These are phyloP conservation scores for Cyclostephanos invisitatus DNA, from an alignment of 108 stramenopile species.

Conservation along the genomic window DNA sequence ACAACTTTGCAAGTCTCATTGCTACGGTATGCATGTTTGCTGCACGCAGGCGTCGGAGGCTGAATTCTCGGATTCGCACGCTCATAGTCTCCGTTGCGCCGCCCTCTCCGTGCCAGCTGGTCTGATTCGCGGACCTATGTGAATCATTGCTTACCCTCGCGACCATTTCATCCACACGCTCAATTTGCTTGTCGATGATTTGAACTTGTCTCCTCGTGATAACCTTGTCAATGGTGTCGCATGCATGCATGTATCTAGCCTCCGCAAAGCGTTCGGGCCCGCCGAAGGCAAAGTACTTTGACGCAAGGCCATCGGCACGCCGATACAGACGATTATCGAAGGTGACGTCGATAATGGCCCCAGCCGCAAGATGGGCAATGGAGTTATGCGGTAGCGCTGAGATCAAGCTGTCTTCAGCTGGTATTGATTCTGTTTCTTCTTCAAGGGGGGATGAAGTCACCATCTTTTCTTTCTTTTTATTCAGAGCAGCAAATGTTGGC, in stretches of 20 bases:
- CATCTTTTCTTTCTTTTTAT: slow-evolving; percentile 1
- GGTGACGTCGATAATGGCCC: slow-evolving; percentile 63
- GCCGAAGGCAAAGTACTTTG: slow-evolving; percentile 57
- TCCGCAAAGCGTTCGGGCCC: slow-evolving; percentile 67
- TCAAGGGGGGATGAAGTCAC: background rate
- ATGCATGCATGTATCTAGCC: slow-evolving; percentile 73
- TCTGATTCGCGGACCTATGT: background rate
- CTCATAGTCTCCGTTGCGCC: slow-evolving; percentile 22
- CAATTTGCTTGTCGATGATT: slow-evolving; percentile 72
- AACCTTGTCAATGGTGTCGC: slow-evolving; percentile 71
- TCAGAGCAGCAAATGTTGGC: background rate
- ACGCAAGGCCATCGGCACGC: slow-evolving; percentile 65
- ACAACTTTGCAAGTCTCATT: slow-evolving; percentile 56
- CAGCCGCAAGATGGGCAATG: slow-evolving; percentile 42
- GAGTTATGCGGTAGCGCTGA: slow-evolving; percentile 23
- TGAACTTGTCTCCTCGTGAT: slow-evolving; percentile 52
- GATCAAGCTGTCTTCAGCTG: background rate
- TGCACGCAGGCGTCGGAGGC: slow-evolving; percentile 52
- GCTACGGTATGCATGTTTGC: slow-evolving; percentile 53
- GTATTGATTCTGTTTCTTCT: background rate
- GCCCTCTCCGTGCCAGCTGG: slow-evolving; percentile 2
- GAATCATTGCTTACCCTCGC: slow-evolving; percentile 35
- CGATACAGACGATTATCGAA: slow-evolving; percentile 62
- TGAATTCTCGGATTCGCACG: slow-evolving; percentile 57
- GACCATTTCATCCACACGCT: slow-evolving; percentile 65